Evolutionary conservation across 1,284 basidiomycete species (phyloP).

Genomic region (Sanghuangporus weigelae): DNA sequence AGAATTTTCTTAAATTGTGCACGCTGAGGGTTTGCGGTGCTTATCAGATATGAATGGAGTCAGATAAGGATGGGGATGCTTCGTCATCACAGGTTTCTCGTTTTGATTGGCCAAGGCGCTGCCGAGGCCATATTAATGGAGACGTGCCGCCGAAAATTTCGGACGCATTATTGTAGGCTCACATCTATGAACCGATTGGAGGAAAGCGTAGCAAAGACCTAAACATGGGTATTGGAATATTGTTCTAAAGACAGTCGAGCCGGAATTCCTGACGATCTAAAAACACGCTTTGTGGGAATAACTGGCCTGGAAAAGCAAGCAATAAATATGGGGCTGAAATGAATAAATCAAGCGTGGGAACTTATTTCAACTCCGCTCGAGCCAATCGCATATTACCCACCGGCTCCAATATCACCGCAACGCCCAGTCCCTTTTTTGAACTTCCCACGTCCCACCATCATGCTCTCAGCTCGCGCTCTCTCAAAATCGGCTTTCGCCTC

Average conservation of each 20-base stretch:
- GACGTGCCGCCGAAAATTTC: neutral
- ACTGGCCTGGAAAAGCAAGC: neutral
- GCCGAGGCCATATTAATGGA: neutral
- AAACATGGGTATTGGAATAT: too few species aligned
- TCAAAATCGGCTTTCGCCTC: slow-evolving; percentile 43
- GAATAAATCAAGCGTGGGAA: neutral
- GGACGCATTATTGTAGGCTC: too few species aligned
- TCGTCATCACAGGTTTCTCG: neutral
- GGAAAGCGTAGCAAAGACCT: too few species aligned
- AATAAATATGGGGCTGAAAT: neutral
- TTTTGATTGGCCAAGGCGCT: neutral
- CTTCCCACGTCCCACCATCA: slow-evolving; percentile 32
- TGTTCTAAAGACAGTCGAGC: too few species aligned
- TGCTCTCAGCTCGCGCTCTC: slow-evolving; percentile 59
- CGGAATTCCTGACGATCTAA: neutral
- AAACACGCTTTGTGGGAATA: neutral
- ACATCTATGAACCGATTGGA: too few species aligned
- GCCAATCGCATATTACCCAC: slow-evolving; percentile 8
- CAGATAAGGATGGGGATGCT: neutral
- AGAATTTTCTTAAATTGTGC: neutral
- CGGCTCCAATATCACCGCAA: slow-evolving; percentile 3
- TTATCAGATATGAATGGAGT: neutral
- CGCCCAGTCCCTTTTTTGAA: neutral
- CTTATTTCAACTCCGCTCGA: slow-evolving; percentile 6
- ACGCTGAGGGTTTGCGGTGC: neutral